Evolutionary conservation across 2,329 filamentous ascomycete genomes (phyloP).

Genomic region (Aspergillus fijiensis): DNA sequence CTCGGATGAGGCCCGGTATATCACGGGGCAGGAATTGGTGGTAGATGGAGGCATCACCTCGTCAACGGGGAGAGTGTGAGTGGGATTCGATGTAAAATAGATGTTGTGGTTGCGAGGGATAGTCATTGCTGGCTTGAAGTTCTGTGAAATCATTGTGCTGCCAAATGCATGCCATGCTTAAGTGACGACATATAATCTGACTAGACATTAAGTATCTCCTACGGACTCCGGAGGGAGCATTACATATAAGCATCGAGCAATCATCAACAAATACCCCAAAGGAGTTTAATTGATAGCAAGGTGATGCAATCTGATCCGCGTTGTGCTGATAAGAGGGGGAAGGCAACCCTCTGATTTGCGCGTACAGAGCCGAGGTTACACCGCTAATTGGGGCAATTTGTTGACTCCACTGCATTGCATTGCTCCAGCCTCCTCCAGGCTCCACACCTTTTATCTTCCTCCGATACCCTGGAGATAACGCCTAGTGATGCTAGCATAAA

Average conservation of each 20-base stretch:
- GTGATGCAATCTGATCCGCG: too few species aligned
- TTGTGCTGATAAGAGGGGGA: not conserved
- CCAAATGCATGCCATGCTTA: too few species aligned
- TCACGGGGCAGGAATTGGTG: constrained; percentile 38
- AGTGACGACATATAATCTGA: too few species aligned
- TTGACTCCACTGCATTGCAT: not conserved
- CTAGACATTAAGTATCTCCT: not conserved
- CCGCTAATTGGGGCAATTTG: not conserved
- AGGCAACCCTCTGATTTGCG: not conserved
- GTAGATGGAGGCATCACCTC: constrained; percentile 38
- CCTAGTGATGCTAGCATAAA: not conserved
- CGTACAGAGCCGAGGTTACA: not conserved
- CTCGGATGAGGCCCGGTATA: constrained; percentile 30
- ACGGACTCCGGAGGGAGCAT: not conserved
- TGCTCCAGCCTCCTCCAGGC: not conserved
- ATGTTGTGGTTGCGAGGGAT: too few species aligned
- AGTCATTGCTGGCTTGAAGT: too few species aligned
- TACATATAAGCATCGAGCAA: not conserved
- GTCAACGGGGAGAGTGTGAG: constrained; percentile 19
- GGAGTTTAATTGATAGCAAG: not conserved
- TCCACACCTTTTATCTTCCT: too few species aligned
- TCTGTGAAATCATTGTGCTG: too few species aligned
- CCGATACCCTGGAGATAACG: not conserved
- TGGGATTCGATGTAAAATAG: too few species aligned
- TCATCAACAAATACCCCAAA: not conserved